phyloP scores from a whole-genome alignment of 2,329 filamentous ascomycete species.

The Cordyceps militaris region DNA sequence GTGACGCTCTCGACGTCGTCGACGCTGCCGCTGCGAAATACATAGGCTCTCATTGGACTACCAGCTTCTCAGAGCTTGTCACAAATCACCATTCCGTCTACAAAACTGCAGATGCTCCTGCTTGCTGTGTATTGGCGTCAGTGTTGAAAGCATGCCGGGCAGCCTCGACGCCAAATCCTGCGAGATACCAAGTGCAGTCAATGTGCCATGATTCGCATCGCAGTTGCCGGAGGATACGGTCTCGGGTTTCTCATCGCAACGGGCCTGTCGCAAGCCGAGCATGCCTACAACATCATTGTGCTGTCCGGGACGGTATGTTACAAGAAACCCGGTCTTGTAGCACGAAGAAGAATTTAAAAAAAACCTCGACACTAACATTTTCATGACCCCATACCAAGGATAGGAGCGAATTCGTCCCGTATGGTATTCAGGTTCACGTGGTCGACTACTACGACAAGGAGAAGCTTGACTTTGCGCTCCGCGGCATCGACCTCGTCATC shows the following conservation, averaged over 20 bases:
- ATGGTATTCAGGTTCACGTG: conserved; percentile 58
- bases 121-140: background rate
- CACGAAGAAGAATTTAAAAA: too few relatives aligned
- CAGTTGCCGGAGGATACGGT: conserved; percentile 39
- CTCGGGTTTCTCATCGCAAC: conserved; percentile 40
- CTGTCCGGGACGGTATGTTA: conserved; percentile 55
- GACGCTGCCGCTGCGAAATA: background rate
- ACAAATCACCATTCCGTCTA: background rate
- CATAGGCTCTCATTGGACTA: background rate
- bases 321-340: too few relatives aligned
- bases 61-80: background rate
- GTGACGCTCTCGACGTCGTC: background rate
- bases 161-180: background rate
- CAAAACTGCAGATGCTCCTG: background rate
- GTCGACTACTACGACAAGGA: conserved; percentile 59
- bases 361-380: background rate
- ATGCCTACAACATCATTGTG: conserved; percentile 62
- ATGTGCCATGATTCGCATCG: conserved; percentile 40
- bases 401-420: conserved; percentile 45
- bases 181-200: conserved; percentile 13
- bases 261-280: conserved; percentile 49
- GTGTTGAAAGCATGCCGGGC: conserved; percentile 7
- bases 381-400: conserved; percentile 30
- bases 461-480: conserved; percentile 57
- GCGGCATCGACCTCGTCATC: conserved; percentile 66